A percentile compares a stretch with the other conserved stretches of the same genome.
Evolutionary conservation across 768 basidiomycete genomes (phyloP).

Genomic region (Leccinellum luteum): DNA sequence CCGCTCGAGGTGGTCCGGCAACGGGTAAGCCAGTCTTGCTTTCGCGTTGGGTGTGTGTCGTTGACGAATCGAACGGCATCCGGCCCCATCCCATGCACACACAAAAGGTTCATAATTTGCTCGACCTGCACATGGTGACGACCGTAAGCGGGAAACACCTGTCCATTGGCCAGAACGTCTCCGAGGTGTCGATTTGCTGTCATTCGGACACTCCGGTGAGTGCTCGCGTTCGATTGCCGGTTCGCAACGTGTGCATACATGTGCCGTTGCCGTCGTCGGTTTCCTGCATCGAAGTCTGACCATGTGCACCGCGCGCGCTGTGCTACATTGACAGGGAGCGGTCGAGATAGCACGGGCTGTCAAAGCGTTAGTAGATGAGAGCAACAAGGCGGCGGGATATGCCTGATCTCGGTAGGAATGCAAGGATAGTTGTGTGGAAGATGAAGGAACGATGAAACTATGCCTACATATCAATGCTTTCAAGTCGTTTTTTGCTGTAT

Average conservation of each 20-base stretch:
- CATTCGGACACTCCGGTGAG: slow-evolving; percentile 65
- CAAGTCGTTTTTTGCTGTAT: too few relatives aligned
- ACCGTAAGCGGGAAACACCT: slow-evolving; percentile 42
- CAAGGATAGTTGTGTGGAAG: background rate
- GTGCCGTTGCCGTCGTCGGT: background rate
- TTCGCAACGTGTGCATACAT: background rate
- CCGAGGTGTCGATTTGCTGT: slow-evolving; percentile 59
- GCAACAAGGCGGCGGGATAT: slow-evolving; percentile 39
- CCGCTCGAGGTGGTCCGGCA: slow-evolving; percentile 39
- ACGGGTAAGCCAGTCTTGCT: slow-evolving; percentile 35
- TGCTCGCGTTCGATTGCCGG: background rate
- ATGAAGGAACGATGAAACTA: background rate
- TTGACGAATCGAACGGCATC: background rate
- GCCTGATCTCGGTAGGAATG: slow-evolving; percentile 2
- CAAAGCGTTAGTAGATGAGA: slow-evolving; percentile 54
- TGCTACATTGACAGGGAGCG: slow-evolving; percentile 40
- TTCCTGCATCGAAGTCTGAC: background rate
- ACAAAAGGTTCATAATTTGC: slow-evolving; percentile 44
- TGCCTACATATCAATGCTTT: too few relatives aligned
- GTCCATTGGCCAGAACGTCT: slow-evolving; percentile 42
- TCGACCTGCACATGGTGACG: slow-evolving; percentile 44
- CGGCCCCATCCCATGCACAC: background rate
- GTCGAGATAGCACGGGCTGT: slow-evolving; percentile 52
- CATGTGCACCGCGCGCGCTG: background rate
- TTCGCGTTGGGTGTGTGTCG: background rate